Conservation (phyloP, 2,329 filamentous ascomycete species). For the Microsporum canis region DNA sequence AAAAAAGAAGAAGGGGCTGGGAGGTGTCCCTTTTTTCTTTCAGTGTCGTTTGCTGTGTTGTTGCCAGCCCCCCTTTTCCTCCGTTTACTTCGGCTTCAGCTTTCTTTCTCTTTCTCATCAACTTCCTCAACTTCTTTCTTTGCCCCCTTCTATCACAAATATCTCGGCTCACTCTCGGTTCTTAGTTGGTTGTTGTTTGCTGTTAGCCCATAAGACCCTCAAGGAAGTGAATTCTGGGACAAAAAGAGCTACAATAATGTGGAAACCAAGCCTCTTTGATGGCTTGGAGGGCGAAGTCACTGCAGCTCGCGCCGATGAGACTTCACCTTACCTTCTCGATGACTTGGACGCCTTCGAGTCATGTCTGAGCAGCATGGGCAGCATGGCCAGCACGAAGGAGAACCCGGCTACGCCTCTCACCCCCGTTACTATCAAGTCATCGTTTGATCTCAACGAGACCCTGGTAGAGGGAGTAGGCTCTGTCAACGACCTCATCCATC, state of each 20-base stretch:
- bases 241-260: not conserved
- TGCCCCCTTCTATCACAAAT: not conserved
- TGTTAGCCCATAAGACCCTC: not conserved
- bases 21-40: not conserved
- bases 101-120: not conserved
- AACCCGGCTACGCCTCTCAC: not conserved
- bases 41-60: not conserved
- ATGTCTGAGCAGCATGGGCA: not conserved
- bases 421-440: not conserved
- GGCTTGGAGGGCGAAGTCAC: not conserved
- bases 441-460: not conserved
- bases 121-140: not conserved
- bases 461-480: slow-evolving; percentile 13
- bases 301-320: not conserved
- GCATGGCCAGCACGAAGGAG: not conserved
- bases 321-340: slow-evolving; percentile 1
- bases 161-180: not conserved
- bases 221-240: not conserved
- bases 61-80: not conserved
- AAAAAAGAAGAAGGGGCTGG: not conserved
- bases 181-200: not conserved
- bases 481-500: slow-evolving; percentile 8
- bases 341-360: slow-evolving; percentile 3
- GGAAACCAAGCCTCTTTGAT: not conserved
- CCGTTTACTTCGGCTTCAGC: not conserved